Percentiles rank a stretch among this genome's conserved stretches.
These are phyloP conservation scores for Diaporthe humulicola DNA, from an alignment of 2,329 filamentous ascomycete genomes.

Conservation along the genomic window DNA sequence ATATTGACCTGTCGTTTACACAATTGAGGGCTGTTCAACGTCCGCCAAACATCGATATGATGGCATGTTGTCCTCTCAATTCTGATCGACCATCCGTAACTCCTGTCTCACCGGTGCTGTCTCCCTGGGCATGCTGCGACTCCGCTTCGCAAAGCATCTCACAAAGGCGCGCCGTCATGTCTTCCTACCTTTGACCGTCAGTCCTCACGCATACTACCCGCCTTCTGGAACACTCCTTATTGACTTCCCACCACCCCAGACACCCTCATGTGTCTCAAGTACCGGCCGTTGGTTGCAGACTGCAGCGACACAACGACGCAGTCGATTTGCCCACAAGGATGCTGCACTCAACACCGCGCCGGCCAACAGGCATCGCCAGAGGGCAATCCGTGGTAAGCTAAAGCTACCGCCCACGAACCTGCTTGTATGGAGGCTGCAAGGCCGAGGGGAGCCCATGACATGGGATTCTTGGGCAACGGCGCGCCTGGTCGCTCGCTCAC, in stretches of 20 bases:
- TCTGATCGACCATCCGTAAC: not conserved
- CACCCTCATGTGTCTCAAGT: too few relatives aligned
- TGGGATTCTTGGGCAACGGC: slow-evolving; percentile 22
- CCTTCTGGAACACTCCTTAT: not conserved
- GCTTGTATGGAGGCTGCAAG: slow-evolving; percentile 23
- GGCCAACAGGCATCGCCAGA: not conserved
- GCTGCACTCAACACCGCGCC: not conserved
- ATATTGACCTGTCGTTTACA: not conserved
- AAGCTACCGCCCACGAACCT: slow-evolving; percentile 28
- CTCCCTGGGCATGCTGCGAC: slow-evolving; percentile 31
- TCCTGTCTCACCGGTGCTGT: not conserved
- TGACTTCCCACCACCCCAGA: slow-evolving; percentile 1
- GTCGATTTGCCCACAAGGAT: not conserved
- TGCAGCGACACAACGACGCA: not conserved
- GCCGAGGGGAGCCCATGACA: slow-evolving; percentile 4
- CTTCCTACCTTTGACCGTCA: not conserved
- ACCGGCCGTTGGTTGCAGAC: not conserved
- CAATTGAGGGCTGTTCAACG: not conserved
- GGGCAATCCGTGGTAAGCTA: not conserved
- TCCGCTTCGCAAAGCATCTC: slow-evolving; percentile 21
- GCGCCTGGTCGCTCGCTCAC: slow-evolving; percentile 41
- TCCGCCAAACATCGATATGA: slow-evolving; percentile 7
- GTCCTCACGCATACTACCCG: not conserved
- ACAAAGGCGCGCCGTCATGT: slow-evolving; percentile 9
- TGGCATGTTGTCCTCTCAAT: not conserved